Conservation (phyloP, 805 yeast species). For the Suhomyces sp. region DNA sequence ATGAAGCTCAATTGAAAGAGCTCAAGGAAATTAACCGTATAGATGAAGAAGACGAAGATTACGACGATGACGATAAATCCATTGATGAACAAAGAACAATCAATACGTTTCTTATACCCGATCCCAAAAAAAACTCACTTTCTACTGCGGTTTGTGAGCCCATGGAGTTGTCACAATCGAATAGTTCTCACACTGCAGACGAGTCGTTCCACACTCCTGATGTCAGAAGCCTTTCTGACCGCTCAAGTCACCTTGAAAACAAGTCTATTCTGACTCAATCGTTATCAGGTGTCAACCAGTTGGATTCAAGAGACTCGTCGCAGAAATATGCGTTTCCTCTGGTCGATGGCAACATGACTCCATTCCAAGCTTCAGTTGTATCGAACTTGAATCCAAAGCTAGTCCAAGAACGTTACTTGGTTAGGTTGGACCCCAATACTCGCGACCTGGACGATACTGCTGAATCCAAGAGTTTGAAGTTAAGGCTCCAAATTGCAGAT, state of each 20-base stretch:
- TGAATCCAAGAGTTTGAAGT: slow-evolving; percentile 8
- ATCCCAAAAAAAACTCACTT: not conserved
- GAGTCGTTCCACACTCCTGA: not conserved
- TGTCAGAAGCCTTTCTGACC: not conserved
- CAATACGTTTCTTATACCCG: not conserved
- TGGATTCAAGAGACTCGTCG: not conserved
- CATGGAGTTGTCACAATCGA: not conserved
- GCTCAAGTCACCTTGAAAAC: not conserved
- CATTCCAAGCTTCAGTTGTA: slow-evolving; percentile 30
- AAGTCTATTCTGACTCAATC: not conserved
- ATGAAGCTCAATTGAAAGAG: not conserved
- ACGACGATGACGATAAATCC: not conserved
- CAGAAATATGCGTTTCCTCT: not conserved
- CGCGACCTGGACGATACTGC: slow-evolving; percentile 7
- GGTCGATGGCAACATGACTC: slow-evolving; percentile 5
- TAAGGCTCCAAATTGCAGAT: slow-evolving; percentile 31
- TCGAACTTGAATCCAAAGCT: slow-evolving; percentile 24
- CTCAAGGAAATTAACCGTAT: not conserved
- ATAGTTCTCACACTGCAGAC: not conserved
- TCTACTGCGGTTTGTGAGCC: not conserved
- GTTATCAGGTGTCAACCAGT: not conserved
- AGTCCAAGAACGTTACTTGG: slow-evolving; percentile 11
- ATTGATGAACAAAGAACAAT: not conserved
- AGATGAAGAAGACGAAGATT: not conserved
- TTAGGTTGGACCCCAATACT: slow-evolving; percentile 11